Evolutionary conservation across 768 basidiomycete species (phyloP).

Genomic region (Cubamyces lactineus): DNA sequence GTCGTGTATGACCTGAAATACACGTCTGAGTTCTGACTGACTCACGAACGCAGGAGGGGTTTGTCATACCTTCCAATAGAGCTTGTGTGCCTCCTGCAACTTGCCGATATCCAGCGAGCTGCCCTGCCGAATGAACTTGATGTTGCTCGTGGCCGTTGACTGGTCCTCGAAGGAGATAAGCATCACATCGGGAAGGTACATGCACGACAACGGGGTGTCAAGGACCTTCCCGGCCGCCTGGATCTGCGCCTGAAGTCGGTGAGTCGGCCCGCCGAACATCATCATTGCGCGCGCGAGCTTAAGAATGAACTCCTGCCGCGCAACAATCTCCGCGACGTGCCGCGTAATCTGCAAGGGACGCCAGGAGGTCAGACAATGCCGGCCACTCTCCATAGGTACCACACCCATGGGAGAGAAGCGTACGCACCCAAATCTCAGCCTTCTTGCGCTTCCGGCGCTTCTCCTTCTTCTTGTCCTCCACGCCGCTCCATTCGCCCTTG

Average conservation of each 20-base stretch:
- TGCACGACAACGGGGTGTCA: conserved; percentile 72
- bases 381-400: background rate
- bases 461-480: conserved; percentile 43
- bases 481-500: conserved; percentile 24
- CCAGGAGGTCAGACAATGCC: background rate
- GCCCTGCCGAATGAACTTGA: conserved; percentile 77
- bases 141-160: conserved; percentile 77
- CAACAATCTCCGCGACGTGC: conserved; percentile 81
- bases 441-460: conserved; percentile 61
- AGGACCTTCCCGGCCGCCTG: conserved; percentile 78
- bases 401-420: background rate
- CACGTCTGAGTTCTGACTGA: background rate
- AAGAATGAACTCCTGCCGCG: conserved; percentile 82
- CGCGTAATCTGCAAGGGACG: conserved; percentile 66
- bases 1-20: conserved; percentile 90
- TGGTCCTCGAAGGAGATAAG: conserved; percentile 83
- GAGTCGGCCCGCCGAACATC: conserved; percentile 86
- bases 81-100: conserved; percentile 64
- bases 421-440: conserved; percentile 74
- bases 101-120: conserved; percentile 78
- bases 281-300: conserved; percentile 86
- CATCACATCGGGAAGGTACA: conserved; percentile 77
- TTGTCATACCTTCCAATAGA: conserved; percentile 71
- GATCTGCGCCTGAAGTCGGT: conserved; percentile 82
- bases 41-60: background rate